A percentile compares a stretch with the other conserved stretches of the same genome.
phyloP scores from a whole-genome alignment of 305 asterid species.

The Salvia sclarea region DNA sequence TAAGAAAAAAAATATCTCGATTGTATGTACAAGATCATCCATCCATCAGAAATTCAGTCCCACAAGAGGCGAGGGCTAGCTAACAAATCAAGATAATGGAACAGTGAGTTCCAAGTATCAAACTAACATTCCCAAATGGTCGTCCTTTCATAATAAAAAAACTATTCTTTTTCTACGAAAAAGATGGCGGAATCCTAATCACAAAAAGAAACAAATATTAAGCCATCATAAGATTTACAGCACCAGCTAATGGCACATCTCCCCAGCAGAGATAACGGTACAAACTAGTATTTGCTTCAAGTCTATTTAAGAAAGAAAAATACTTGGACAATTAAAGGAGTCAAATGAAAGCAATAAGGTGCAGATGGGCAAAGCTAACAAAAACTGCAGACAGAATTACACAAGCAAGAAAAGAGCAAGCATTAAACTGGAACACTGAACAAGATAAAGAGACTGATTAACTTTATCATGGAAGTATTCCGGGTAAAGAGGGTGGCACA shows the following conservation, averaged over 20 bases:
- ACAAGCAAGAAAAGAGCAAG: slow-evolving; percentile 5
- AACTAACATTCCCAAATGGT: neutral
- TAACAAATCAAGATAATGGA: slow-evolving; percentile 5
- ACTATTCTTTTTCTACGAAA: neutral
- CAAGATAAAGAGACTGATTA: slow-evolving; percentile 6
- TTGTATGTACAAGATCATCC: slow-evolving; percentile 6
- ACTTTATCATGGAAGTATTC: neutral
- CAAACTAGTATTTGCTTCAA: neutral
- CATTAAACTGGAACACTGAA: slow-evolving; percentile 1
- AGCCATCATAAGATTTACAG: slow-evolving; percentile 9
- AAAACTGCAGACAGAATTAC: slow-evolving; percentile 5
- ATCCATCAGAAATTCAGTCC: neutral
- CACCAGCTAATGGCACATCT: slow-evolving; percentile 9
- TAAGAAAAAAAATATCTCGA: neutral
- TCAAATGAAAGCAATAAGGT: slow-evolving; percentile 16
- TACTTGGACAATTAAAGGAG: neutral
- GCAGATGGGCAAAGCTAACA: neutral
- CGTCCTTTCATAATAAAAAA: neutral
- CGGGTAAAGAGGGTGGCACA: neutral
- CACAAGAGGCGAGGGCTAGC: neutral
- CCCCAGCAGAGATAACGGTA: slow-evolving; percentile 10
- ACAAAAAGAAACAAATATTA: neutral
- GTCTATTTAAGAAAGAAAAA: neutral
- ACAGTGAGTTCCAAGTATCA: slow-evolving; percentile 25
- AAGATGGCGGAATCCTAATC: neutral